phyloP scores from a whole-genome alignment of 78 protist genomes.

The Thecamonas trahens region DNA sequence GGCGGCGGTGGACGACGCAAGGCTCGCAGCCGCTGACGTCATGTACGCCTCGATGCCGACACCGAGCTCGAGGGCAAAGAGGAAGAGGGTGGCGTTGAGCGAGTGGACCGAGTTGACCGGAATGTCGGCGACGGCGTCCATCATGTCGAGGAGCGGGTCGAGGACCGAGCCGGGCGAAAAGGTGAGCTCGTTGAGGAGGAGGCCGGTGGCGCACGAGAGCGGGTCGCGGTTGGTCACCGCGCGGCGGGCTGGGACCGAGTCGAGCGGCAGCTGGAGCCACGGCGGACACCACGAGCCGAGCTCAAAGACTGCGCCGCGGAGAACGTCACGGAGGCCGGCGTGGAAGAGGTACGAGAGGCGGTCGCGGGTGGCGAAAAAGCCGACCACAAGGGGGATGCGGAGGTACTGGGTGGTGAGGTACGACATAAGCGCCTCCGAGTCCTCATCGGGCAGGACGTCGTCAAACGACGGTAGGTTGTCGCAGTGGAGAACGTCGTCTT shows the following conservation, averaged over 20 bases:
- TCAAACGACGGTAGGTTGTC: slow-evolving; percentile 25
- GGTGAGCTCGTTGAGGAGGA: slow-evolving; percentile 55
- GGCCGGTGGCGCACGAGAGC: slow-evolving; percentile 37
- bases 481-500: slow-evolving; percentile 28
- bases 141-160: slow-evolving; percentile 11
- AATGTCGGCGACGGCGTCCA: not conserved
- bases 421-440: slow-evolving; percentile 35
- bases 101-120: not conserved
- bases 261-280: not conserved
- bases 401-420: slow-evolving; percentile 44
- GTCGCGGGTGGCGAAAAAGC: slow-evolving; percentile 42
- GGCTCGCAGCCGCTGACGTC: too few species aligned
- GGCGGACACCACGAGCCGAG: slow-evolving; percentile 20
- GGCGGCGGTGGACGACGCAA: too few species aligned
- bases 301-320: slow-evolving; percentile 30
- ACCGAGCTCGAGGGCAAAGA: not conserved
- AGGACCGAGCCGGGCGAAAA: slow-evolving; percentile 17
- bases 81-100: not conserved
- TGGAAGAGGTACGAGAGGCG: slow-evolving; percentile 17
- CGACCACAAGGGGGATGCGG: slow-evolving; percentile 48
- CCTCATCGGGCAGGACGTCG: slow-evolving; percentile 9
- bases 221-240: not conserved
- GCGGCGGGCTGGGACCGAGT: not conserved
- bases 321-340: slow-evolving; percentile 10
- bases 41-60: slow-evolving; percentile 8